A percentile compares a stretch with the other conserved stretches of the same genome.
phyloP scores from a whole-genome alignment of 192 early-diverging fungal species.

The Linnemannia hyalina region DNA sequence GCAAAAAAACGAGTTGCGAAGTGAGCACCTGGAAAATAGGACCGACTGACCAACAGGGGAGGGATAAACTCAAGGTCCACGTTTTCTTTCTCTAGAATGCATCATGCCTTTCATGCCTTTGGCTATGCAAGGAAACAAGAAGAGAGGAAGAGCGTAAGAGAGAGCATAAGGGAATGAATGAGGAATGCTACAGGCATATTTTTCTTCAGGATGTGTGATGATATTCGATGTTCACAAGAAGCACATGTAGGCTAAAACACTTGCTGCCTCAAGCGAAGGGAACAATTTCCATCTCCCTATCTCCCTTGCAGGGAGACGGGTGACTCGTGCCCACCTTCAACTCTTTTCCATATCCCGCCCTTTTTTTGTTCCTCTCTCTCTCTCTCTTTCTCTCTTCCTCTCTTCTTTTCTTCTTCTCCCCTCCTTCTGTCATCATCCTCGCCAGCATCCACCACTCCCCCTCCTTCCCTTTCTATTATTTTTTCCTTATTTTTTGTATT shows the following conservation, averaged over 20 bases:
- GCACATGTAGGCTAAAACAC: no score
- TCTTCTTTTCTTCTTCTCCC: neutral
- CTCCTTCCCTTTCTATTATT: neutral
- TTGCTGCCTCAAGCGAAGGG: no score
- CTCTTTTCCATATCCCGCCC: neutral
- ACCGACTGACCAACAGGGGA: neutral
- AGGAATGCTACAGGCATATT: neutral
- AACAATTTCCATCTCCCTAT: no score
- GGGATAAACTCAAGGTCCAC: neutral
- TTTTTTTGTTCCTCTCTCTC: neutral
- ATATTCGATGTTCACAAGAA: no score
- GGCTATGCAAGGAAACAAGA: neutral
- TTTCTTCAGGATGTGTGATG: no score
- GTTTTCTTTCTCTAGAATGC: neutral
- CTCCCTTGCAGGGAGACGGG: no score
- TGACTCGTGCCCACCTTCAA: no score
- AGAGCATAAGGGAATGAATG: neutral
- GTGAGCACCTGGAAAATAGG: neutral
- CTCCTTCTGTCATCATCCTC: neutral
- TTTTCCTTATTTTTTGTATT: neutral
- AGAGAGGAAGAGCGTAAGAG: no score
- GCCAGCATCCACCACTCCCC: constrained; percentile 1
- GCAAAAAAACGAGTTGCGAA: neutral
- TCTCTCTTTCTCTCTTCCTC: neutral
- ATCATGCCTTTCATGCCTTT: neutral